Percentiles rank a stretch among this genome's conserved stretches.
These are phyloP conservation scores for Begonia masoniana DNA, from an alignment of 306 rosid species.

Conservation along the genomic window DNA sequence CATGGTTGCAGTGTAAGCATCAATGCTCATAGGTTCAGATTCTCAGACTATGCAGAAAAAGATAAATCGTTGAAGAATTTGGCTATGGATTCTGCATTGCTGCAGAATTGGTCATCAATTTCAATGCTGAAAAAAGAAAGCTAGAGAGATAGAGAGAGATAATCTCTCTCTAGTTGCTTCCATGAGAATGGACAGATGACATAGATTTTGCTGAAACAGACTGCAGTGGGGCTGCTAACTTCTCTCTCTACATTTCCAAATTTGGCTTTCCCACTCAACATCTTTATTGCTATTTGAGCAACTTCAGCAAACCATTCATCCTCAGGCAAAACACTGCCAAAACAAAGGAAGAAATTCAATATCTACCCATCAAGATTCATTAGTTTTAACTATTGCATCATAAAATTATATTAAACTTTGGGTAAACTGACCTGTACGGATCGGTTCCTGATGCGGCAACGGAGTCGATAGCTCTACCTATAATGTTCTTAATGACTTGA, in stretches of 20 bases:
- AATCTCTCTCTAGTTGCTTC: constrained; percentile 17
- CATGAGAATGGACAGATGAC: constrained; percentile 36
- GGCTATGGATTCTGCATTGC: too few relatives aligned
- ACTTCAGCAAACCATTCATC: constrained; percentile 96
- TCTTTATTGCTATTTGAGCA: constrained; percentile 67
- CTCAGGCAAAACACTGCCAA: constrained; percentile 59
- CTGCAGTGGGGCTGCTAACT: constrained; percentile 47
- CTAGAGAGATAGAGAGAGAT: neutral
- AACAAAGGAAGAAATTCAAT: constrained; percentile 7
- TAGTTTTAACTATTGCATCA: too few relatives aligned
- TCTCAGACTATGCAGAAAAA: too few relatives aligned
- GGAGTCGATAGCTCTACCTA: constrained; percentile 60
- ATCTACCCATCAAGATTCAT: too few relatives aligned
- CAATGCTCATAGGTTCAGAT: neutral
- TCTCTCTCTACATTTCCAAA: constrained; percentile 44
- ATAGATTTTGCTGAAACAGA: constrained; percentile 29
- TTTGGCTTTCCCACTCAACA: constrained; percentile 56
- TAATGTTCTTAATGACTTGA: constrained; percentile 68
- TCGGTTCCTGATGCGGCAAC: constrained; percentile 72
- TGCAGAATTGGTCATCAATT: too few relatives aligned
- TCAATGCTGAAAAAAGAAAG: neutral
- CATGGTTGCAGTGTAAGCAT: neutral
- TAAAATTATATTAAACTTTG: too few relatives aligned
- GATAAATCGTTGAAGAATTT: too few relatives aligned
- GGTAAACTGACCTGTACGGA: constrained; percentile 53